Evolutionary conservation across 345 rosid species (phyloP), one percentile per base, ranked within the genome.

Genomic region (Camelina sativa): DNA sequence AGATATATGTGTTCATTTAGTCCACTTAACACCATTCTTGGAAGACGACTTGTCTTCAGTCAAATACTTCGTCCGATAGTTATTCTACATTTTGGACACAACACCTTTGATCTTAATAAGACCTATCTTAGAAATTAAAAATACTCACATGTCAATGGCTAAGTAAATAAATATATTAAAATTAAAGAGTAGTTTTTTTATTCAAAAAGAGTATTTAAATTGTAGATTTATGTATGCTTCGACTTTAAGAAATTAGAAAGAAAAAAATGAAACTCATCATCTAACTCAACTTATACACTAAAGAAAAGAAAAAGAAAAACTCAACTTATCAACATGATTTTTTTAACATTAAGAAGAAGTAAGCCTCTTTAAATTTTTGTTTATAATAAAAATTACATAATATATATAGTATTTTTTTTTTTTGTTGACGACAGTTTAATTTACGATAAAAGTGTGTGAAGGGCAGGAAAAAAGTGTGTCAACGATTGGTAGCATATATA

Each of bases 61-160:
- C 79, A 68, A 69, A 76, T 76, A 61, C 64, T 68, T 76, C 69
- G 75, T 69, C 69, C 23, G 20, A 43, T 52, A 54, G 19, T 40
- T 53, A 20, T 25, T 20, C 4, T 54, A 30, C 5, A 22, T 30
- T 32, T 73, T 53, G 69, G 22, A 53, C 41, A 40, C 30, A 8
- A 28, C 8, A 23, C 9, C 23, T 19, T 53, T 17, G 3, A 65
- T 53, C 35, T 40, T 41, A 3, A 34, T 11, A 52, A 73, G 10
- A 6, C 7, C 17, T 41, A 6, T 65, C 25, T 8, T 43, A 43
- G 34, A 73, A 9, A 13, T 51, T 41, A 6, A 54, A 54, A 41
- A 32, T 23, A 72, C 22, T 41, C 55, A 54, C 62, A 54, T 41
- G 46, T 38, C 20, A 58, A 34, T 34, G 62, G 16, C 19, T 37